Evolutionary conservation across 2,329 filamentous ascomycete genomes (phyloP).

Genomic region (Trichoderma harzianum): DNA sequence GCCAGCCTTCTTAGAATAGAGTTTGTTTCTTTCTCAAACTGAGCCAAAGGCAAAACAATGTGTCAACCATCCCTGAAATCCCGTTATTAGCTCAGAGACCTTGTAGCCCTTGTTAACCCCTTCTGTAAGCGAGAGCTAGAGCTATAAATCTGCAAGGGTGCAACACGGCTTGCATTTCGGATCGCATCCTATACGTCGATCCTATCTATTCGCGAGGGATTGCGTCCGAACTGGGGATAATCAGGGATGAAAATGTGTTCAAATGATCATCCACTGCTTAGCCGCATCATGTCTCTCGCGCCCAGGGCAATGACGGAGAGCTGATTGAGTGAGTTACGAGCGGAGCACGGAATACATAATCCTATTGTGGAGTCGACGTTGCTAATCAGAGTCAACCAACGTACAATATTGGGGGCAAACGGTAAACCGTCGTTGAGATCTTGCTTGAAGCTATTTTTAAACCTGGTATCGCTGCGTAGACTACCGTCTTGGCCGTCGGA

Average conservation of each 20-base stretch:
- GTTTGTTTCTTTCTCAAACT: background rate
- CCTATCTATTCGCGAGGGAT: background rate
- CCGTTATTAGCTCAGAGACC: background rate
- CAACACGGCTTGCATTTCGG: background rate
- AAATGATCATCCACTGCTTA: background rate
- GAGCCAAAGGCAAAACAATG: background rate
- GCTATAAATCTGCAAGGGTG: background rate
- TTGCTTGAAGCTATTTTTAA: background rate
- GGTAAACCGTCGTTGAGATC: background rate
- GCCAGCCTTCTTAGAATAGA: background rate
- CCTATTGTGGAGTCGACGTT: background rate
- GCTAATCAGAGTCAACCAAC: background rate
- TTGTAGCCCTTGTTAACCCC: background rate
- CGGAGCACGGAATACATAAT: background rate
- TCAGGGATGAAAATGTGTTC: background rate
- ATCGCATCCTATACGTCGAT: conserved; percentile 8
- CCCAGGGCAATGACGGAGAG: background rate
- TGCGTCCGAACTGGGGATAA: background rate
- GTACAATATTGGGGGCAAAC: background rate
- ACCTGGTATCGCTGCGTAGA: background rate
- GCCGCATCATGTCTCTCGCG: background rate
- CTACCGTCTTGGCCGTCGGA: background rate
- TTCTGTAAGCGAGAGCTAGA: background rate
- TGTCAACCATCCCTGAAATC: background rate
- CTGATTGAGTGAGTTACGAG: background rate